A percentile compares a stretch with the other conserved stretches of the same genome.
Conservation (phyloP, 371 early-diverging fungal genomes). For the Encephalitozoon intestinalis region DNA sequence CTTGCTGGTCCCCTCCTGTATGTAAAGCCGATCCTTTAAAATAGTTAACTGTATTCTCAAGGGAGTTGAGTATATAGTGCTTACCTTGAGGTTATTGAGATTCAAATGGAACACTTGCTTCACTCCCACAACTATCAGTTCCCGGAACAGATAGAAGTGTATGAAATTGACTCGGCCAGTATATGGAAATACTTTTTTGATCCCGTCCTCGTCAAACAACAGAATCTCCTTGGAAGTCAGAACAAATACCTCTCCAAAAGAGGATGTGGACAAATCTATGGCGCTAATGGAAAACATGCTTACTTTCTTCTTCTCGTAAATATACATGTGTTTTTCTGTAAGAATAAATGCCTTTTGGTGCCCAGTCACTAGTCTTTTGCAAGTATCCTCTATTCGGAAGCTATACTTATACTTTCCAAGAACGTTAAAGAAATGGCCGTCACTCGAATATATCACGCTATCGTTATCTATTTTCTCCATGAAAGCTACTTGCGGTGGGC, state of each 20-base stretch:
- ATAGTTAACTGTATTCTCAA: neutral
- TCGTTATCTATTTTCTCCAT: neutral
- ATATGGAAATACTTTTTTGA: neutral
- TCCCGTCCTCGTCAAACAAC: neutral
- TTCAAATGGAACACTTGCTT: neutral
- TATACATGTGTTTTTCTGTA: neutral
- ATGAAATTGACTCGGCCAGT: neutral
- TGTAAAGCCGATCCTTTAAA: neutral
- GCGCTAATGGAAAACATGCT: neutral
- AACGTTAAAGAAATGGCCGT: neutral
- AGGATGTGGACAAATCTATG: neutral
- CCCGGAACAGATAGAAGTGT: neutral
- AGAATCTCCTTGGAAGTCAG: neutral
- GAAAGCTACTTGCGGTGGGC: neutral
- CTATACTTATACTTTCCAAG: neutral
- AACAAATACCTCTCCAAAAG: neutral
- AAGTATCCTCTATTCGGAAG: neutral
- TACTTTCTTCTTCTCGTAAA: neutral
- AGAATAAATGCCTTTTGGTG: slow-evolving; percentile 7
- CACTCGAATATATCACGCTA: neutral
- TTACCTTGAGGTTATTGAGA: neutral
- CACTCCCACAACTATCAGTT: neutral
- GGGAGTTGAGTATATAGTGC: neutral
- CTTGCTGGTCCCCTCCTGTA: neutral
- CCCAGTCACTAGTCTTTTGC: neutral